Evolutionary conservation across 2,329 filamentous ascomycete genomes (phyloP).

Genomic region (Neofusicoccum cordaticola): DNA sequence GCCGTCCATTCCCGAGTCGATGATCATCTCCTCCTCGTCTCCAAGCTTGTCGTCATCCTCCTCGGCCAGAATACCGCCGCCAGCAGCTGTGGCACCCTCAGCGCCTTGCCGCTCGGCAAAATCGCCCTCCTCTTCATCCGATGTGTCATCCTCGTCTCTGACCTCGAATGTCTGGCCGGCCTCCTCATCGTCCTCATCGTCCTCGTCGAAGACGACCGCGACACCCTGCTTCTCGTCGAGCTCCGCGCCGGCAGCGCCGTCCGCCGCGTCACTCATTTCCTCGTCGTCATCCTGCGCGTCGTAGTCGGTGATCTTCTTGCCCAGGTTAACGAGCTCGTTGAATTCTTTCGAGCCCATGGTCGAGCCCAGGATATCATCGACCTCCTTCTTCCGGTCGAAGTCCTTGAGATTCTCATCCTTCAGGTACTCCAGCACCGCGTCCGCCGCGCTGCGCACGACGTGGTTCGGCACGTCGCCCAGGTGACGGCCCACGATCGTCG

Average conservation of each 20-base stretch:
- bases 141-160: conserved; percentile 73
- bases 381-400: conserved; percentile 96
- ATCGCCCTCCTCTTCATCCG: conserved; percentile 67
- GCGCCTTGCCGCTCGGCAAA: conserved; percentile 57
- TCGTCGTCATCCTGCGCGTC: conserved; percentile 95
- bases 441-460: conserved; percentile 88
- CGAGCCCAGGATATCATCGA: conserved; percentile 87
- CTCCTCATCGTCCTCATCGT: conserved; percentile 76
- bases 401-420: conserved; percentile 97
- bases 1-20: conserved; percentile 64
- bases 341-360: conserved; percentile 85
- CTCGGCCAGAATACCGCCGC: conserved; percentile 30
- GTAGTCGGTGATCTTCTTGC: conserved; percentile 99
- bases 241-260: conserved; percentile 62
- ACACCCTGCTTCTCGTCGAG: conserved; percentile 95
- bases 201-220: conserved; percentile 93
- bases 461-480: conserved; percentile 92
- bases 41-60: conserved; percentile 37
- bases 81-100: conserved; percentile 49
- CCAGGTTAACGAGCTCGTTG: conserved; percentile 92
- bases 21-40: conserved; percentile 75
- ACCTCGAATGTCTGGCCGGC: conserved; percentile 79
- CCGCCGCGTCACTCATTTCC: conserved; percentile 67
- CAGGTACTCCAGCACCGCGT: conserved; percentile 83
- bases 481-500: conserved; percentile 82